Evolutionary conservation across 495 filamentous ascomycete species (phyloP).

Genomic region (Cryomyces antarcticus): DNA sequence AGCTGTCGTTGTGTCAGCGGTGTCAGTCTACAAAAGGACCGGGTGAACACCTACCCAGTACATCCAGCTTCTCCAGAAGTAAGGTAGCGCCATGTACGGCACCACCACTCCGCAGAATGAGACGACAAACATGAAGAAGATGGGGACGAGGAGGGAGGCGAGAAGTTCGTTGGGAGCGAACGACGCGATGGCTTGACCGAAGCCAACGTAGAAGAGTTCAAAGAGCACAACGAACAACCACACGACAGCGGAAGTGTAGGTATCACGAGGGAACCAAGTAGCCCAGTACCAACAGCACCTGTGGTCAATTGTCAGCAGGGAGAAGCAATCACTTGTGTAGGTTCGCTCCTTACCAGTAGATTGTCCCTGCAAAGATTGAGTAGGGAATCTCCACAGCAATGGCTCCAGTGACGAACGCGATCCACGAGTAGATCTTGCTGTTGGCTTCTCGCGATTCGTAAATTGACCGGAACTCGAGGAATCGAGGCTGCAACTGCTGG

Average conservation of each 20-base stretch:
- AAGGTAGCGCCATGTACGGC: conserved; percentile 25
- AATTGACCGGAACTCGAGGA: conserved; percentile 40
- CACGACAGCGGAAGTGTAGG: conserved; percentile 31
- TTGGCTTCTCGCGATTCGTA: conserved; percentile 52
- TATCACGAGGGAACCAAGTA: conserved; percentile 30
- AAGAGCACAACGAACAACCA: conserved; percentile 45
- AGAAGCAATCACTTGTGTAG: no score
- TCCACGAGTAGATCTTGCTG: conserved; percentile 53
- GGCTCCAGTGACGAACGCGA: conserved; percentile 44
- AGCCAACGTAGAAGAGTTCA: conserved; percentile 51
- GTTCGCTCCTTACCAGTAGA: conserved; percentile 27
- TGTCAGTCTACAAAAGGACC: no score
- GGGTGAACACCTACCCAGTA: conserved; percentile 14
- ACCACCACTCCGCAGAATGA: conserved; percentile 43
- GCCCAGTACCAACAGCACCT: conserved; percentile 27
- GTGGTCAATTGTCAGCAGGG: no score
- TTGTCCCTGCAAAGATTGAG: conserved; percentile 35
- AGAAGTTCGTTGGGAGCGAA: conserved; percentile 53
- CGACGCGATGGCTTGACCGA: conserved; percentile 59
- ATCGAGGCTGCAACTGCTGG: conserved; percentile 48
- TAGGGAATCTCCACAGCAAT: conserved; percentile 60
- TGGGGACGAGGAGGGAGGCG: conserved; percentile 33
- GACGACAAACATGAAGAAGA: conserved; percentile 39
- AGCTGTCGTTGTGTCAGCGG: conserved; percentile 2
- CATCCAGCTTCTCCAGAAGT: conserved; percentile 35